Evolutionary conservation across 2,329 filamentous ascomycete genomes (phyloP), one percentile per base, ranked within the genome.

Genomic region (Aspergillus floridensis): DNA sequence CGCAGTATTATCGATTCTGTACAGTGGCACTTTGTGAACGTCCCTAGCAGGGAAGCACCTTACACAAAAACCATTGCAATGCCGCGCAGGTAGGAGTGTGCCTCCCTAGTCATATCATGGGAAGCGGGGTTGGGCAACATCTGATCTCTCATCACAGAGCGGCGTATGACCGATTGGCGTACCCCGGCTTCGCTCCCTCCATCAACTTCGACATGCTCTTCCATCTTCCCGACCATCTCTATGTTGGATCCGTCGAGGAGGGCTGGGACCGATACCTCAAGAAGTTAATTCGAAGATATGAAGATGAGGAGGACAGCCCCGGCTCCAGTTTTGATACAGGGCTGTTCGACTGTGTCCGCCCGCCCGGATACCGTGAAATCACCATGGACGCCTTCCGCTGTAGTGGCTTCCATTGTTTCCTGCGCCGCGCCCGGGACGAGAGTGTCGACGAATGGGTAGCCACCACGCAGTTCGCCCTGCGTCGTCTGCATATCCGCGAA

Each of bases 231-330:
- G 47, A 53, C 3, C 32, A 65, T 32, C 24, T 59, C n/a, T 62
- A 63, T 31, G 32, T 58, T 16, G 59, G 56, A 2, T 56, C 47
- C 24, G 29, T 67, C n/a, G 62, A 62, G 29, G 41, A 57, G 11
- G 59, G 59, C 10, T 67, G 64, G 58, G 56, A 59, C 2, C 24
- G 19, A 22, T 66, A 65, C 31, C 22, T 65, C 16, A 31, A 19
- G 10, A 22, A 35, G 10, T n/a, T 53, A 24, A 35, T 60, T 8
- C 31, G 38, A 24, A 22, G 16, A 14, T 21, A 16, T 14, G 1
- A n/a, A n/a, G 12, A 5, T 22, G 6, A 44, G 5, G 10, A 8
- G 32, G 19, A 26, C 3, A 21, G 49, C 16, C 26, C 14, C 24
- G 32, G 32, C 24, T 29, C 41, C 14, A 35, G 38, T 14, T 41